Percentiles rank a stretch among this genome's conserved stretches.
phyloP scores from a whole-genome alignment of 345 rosid species.

The Iberis pinnata region DNA sequence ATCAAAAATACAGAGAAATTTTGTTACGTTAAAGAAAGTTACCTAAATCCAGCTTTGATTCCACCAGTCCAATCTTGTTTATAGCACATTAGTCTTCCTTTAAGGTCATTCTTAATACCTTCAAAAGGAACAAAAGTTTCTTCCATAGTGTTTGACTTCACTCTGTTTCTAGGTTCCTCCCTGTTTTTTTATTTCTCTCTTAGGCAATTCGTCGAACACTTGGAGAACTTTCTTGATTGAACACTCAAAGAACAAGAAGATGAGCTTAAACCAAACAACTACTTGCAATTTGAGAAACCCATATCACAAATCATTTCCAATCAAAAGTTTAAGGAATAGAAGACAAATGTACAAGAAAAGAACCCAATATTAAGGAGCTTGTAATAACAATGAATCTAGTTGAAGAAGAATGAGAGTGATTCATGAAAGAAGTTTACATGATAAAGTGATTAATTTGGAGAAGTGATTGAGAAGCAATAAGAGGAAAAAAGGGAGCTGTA shows the following conservation, averaged over 20 bases:
- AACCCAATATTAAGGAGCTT: neutral
- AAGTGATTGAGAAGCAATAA: conserved; percentile 17
- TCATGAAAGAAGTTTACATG: conserved; percentile 26
- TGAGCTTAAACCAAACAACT: conserved; percentile 26
- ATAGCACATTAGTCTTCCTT: conserved; percentile 76
- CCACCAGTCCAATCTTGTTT: conserved; percentile 95
- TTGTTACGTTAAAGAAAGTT: too few species aligned
- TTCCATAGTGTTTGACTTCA: conserved; percentile 43
- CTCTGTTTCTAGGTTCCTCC: conserved; percentile 23
- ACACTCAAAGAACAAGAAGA: neutral
- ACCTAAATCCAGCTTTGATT: conserved; percentile 81
- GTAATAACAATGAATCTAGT: conserved; percentile 21
- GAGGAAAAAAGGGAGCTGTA: neutral
- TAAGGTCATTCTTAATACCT: conserved; percentile 83
- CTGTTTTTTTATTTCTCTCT: too few species aligned
- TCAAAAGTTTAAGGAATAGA: conserved; percentile 11
- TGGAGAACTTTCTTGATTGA: conserved; percentile 10
- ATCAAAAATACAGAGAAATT: too few species aligned
- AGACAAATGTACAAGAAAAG: conserved; percentile 22
- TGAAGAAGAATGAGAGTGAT: conserved; percentile 13
- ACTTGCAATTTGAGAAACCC: conserved; percentile 24
- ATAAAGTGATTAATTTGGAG: neutral
- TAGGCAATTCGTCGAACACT: conserved; percentile 30
- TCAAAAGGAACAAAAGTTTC: conserved; percentile 84
- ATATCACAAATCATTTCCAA: conserved; percentile 21